Percentiles rank a stretch among this genome's conserved stretches.
Evolutionary conservation across 768 basidiomycete species (phyloP).

Genomic region (Xerocomus spinulosus): DNA sequence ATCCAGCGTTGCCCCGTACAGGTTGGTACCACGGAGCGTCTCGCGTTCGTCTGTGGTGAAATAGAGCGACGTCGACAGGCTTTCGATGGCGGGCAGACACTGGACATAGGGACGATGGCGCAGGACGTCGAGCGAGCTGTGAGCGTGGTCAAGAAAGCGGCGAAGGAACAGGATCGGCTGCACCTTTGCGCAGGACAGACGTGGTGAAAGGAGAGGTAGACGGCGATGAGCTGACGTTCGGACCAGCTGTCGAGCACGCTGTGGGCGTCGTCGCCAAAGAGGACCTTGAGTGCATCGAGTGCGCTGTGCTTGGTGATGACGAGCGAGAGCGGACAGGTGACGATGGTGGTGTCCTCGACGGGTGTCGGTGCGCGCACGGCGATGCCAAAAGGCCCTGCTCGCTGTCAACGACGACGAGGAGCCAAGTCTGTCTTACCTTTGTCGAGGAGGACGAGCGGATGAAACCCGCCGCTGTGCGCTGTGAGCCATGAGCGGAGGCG

Average conservation of each 20-base stretch:
- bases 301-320: conserved; percentile 56
- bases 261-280: conserved; percentile 32
- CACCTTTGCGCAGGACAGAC: conserved; percentile 43
- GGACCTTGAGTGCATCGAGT: conserved; percentile 36
- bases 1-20: conserved; percentile 73
- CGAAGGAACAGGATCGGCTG: neutral
- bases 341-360: conserved; percentile 48
- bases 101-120: conserved; percentile 60
- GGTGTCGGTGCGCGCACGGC: conserved; percentile 49
- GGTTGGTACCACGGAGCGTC: conserved; percentile 70
- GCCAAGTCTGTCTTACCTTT: conserved; percentile 38
- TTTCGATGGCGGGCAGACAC: conserved; percentile 53
- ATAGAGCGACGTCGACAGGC: conserved; percentile 68
- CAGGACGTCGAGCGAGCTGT: conserved; percentile 9
- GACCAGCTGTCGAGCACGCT: conserved; percentile 47
- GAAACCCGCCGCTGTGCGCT: conserved; percentile 47
- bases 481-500: conserved; percentile 50
- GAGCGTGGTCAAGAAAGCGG: conserved; percentile 2
- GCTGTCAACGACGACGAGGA: conserved; percentile 8
- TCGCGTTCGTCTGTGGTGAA: conserved; percentile 62
- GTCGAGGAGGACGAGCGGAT: conserved; percentile 39
- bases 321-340: conserved; percentile 64
- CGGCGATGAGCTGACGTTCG: conserved; percentile 63
- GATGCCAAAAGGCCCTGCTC: conserved; percentile 42
- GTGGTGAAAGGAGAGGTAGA: conserved; percentile 65